Percentiles rank a stretch among this genome's conserved stretches.
phyloP scores from a whole-genome alignment of 2,329 filamentous ascomycete species.

The Orbilia javanica region DNA sequence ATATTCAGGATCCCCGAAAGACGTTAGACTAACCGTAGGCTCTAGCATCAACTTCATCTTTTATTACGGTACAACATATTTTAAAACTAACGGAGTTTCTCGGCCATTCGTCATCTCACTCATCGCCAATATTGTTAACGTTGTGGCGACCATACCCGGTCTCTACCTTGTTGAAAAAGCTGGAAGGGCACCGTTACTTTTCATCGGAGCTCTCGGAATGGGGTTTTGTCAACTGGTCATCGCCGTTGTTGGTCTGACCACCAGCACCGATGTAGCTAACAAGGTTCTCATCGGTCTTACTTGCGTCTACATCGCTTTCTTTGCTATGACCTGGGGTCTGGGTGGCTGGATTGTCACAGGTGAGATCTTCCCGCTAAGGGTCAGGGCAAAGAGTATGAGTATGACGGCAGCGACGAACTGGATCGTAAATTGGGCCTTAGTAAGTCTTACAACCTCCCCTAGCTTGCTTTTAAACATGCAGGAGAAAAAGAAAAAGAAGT shows the following conservation, averaged over 20 bases:
- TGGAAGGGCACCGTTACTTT: slow-evolving; percentile 79
- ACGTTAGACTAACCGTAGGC: slow-evolving; percentile 12
- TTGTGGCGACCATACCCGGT: slow-evolving; percentile 81
- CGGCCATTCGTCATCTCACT: slow-evolving; percentile 78
- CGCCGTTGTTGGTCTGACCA: slow-evolving; percentile 73
- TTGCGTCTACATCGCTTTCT: slow-evolving; percentile 83
- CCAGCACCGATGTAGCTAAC: slow-evolving; percentile 70
- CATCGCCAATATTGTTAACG: slow-evolving; percentile 82
- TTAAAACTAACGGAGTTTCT: slow-evolving; percentile 72
- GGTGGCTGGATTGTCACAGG: slow-evolving; percentile 81
- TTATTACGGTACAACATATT: slow-evolving; percentile 81
- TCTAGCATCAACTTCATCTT: slow-evolving; percentile 78
- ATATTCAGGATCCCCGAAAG: background rate
- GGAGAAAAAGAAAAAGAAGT: too few relatives aligned
- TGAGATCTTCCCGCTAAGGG: slow-evolving; percentile 77
- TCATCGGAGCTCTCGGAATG: slow-evolving; percentile 82
- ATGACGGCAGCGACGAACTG: slow-evolving; percentile 82
- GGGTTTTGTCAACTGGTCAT: slow-evolving; percentile 75
- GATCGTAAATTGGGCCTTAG: slow-evolving; percentile 82
- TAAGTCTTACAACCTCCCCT: slow-evolving; percentile 35
- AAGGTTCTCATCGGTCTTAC: slow-evolving; percentile 76
- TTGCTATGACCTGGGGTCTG: slow-evolving; percentile 81
- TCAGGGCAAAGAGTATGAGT: slow-evolving; percentile 80
- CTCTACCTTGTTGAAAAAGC: slow-evolving; percentile 80
- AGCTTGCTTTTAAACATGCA: slow-evolving; percentile 3